Conservation (phyloP, 495 filamentous ascomycete species). For the Neohortaea acidophila region DNA sequence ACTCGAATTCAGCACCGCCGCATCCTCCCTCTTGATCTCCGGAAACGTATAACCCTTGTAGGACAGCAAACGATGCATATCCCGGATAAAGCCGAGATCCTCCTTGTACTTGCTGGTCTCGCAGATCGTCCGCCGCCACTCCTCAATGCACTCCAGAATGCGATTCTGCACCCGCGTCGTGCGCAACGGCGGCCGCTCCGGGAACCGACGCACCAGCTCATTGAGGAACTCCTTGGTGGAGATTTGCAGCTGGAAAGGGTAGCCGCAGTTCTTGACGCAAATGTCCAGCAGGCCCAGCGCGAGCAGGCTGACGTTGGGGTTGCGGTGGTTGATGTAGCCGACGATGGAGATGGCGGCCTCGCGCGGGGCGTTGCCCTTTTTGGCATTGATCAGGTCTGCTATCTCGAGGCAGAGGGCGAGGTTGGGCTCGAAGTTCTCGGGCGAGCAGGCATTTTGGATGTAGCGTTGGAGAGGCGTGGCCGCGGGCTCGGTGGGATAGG, state of each 20-base stretch:
- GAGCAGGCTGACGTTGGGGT: conserved; percentile 82
- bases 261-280: conserved; percentile 98
- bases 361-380: conserved; percentile 92
- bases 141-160: conserved; percentile 92
- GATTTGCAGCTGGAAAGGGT: conserved; percentile 97
- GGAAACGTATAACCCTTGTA: conserved; percentile 97
- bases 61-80: conserved; percentile 91
- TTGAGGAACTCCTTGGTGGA: conserved; percentile 97
- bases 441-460: conserved; percentile 88
- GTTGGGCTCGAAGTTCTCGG: conserved; percentile 93
- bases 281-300: conserved; percentile 86
- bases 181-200: conserved; percentile 78
- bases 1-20: conserved; percentile 90
- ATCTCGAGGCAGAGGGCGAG: conserved; percentile 94
- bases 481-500: conserved; percentile 59
- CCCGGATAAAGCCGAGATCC: conserved; percentile 86
- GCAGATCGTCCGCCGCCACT: conserved; percentile 97
- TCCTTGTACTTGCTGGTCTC: conserved; percentile 94
- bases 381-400: conserved; percentile 86
- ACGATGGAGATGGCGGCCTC: conserved; percentile 93
- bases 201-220: conserved; percentile 91
- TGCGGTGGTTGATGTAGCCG: conserved; percentile 86
- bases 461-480: conserved; percentile 82
- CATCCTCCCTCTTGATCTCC: conserved; percentile 81
- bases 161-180: conserved; percentile 74